Conservation (phyloP, 257 asterid species). For the Scutellaria baicalensis region DNA sequence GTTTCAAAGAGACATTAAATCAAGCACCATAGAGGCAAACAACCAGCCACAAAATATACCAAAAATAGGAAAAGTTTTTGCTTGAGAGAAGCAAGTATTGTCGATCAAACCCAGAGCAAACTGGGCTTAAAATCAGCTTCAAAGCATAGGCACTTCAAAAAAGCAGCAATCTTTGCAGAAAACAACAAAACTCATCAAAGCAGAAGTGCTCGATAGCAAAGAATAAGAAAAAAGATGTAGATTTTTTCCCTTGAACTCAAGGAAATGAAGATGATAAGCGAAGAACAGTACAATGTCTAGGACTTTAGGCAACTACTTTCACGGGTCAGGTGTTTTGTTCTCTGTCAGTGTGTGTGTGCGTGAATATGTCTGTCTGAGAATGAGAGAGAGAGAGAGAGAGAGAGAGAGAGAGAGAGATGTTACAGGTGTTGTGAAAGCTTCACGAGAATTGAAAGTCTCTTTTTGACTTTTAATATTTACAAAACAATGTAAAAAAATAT, state of each 20-base stretch:
- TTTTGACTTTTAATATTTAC: not conserved
- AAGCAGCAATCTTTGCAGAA: slow-evolving; percentile 13
- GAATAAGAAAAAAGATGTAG: not conserved
- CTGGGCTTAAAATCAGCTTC: not conserved
- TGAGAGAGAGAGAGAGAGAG: slow-evolving; percentile 1
- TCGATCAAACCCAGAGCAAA: slow-evolving; percentile 9
- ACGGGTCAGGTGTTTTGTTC: slow-evolving; percentile 65
- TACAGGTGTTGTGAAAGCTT: slow-evolving; percentile 20
- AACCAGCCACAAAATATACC: not conserved
- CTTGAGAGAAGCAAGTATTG: not conserved
- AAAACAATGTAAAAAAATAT: too few species aligned
- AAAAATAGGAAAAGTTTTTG: not conserved
- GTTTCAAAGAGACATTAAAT: not conserved
- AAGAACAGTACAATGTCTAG: slow-evolving; percentile 26
- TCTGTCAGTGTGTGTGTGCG: slow-evolving; percentile 13
- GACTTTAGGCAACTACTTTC: slow-evolving; percentile 35
- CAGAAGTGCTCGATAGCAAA: not conserved
- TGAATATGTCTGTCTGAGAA: not conserved
- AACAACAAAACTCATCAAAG: not conserved
- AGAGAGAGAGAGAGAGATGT: slow-evolving; percentile 9
- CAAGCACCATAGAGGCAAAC: not conserved
- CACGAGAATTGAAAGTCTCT: slow-evolving; percentile 51
- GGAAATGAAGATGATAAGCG: slow-evolving; percentile 14
- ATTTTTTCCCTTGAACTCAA: slow-evolving; percentile 5
- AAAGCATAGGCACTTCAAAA: not conserved